Base-by-base conservation (phyloP, 768 basidiomycete genomes). In the Tulasnella sp. region DNA sequence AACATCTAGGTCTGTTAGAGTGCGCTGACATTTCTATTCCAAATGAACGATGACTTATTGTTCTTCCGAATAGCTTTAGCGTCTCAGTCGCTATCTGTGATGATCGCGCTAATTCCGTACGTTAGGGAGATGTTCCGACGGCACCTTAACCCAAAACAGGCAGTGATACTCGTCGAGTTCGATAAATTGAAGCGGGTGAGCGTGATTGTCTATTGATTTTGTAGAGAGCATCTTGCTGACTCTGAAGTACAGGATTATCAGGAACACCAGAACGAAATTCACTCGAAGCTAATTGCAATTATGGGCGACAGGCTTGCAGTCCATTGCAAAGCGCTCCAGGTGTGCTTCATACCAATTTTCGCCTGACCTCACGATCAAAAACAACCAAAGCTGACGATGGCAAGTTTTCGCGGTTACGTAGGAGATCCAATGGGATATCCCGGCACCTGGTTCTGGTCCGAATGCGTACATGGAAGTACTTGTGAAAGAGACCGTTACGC, bases 191-290 rank as follows among this genome's bases (percentile, higher is more conserved):
- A 94, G 73, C 79, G 94, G 74, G 90, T 91, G 65, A 64, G 85
- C 73, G 12, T 5, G 22, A 27, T n/a, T 27, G n/a, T 46, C 10
- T 12, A 24, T 44, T 19, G 29, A 22, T 2, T 3, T 17, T 41
- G 12, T 53, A 21, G n/a, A n/a, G n/a, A n/a, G n/a, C n/a, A n/a
- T n/a, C n/a, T n/a, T n/a, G n/a, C n/a, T n/a, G n/a, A n/a, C n/a
- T 25, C 2, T 34, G 52, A 29, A 52, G 52, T 46, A 59, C 67
- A 93, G 85, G 96, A 98, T 71, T 98, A 87, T 68, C 94, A 98
- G 77, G 96, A 98, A 70, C 96, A 99, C 71, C 96, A 99, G 71
- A 89, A 94, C 68, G 96, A 98, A 75, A 98, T 99, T 55, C 94
- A 98, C 70, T 81, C 90, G 53, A 99, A 99, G 74, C 77, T 99